Conservation (phyloP, 2,329 filamentous ascomycete species). For the Aureobasidium sp. region DNA sequence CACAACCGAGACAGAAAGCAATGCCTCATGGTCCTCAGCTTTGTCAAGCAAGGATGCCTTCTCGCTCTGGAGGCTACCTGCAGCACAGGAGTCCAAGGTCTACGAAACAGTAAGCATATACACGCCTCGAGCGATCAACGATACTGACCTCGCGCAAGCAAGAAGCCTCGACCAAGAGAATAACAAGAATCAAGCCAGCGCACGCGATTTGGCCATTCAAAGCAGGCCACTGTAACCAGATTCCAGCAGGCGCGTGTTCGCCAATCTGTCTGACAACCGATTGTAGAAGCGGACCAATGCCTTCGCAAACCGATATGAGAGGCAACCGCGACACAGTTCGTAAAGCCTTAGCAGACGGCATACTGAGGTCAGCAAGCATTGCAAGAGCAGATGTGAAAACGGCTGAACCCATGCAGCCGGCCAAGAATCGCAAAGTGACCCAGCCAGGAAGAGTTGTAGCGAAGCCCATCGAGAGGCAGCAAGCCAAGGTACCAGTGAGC, state of each 20-base stretch:
- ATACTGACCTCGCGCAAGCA: constrained; percentile 33
- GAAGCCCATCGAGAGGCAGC: constrained; percentile 39
- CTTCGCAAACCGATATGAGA: constrained; percentile 36
- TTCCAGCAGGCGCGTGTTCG: constrained; percentile 26
- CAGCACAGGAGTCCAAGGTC: not conserved
- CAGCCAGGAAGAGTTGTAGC: constrained; percentile 34
- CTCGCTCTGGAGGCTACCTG: constrained; percentile 31
- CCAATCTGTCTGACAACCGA: constrained; percentile 34
- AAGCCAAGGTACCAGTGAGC: constrained; percentile 34
- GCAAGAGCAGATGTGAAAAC: constrained; percentile 35
- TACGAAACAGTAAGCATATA: not conserved
- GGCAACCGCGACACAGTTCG: constrained; percentile 36
- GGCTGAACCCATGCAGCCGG: constrained; percentile 36
- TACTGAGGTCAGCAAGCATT: constrained; percentile 36
- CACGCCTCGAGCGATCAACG: not conserved
- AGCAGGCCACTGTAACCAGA: constrained; percentile 36
- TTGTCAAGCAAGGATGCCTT: constrained; percentile 38
- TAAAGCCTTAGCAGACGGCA: constrained; percentile 17
- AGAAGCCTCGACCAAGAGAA: constrained; percentile 31
- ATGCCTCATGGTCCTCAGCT: not conserved
- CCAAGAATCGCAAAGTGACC: constrained; percentile 34
- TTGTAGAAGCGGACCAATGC: constrained; percentile 37
- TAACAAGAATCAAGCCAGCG: constrained; percentile 31
- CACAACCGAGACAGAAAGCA: constrained; percentile 13
- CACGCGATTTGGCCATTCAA: constrained; percentile 37